Evolutionary conservation across 305 asterid species (phyloP), one percentile per base, ranked within the genome.

Genomic region (Striga hermonthica): DNA sequence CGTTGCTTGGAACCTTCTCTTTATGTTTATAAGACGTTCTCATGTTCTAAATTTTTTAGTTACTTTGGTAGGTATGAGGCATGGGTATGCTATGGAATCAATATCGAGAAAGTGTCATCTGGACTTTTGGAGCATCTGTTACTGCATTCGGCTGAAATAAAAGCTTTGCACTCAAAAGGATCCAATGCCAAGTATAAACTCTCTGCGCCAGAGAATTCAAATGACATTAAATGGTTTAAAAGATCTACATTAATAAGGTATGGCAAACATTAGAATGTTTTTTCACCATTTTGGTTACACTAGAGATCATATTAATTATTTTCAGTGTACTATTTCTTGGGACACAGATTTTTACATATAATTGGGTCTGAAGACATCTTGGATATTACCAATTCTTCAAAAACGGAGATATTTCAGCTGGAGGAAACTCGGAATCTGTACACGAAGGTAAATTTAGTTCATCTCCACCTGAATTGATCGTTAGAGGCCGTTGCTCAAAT

Each of bases 351-450:
- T 79, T 84, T 94, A 50, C 75, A 50, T 22, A 81, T 90, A 44
- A 76, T 85, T 82, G 89, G 88, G 69, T 94, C 91, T 31, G 78
- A 81, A 64, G 67, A 84, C 60, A 61, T 81, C 73, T 65, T 83
- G 66, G 78, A 75, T 45, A 72, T 71, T 28, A 75, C 94, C 66
- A 76, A 60, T 63, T 75, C 85, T 2, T 57, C 82, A 67, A 83
- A 60, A 79, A 80, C 77, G 39, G 99, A 90, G 83, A 86, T 94
- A 74, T 78, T 87, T 81, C 96, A 86, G 86, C 88, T 90, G 54
- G 97, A 86, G 77, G 97, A 87, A 74, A 85, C 95, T 67, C 80
- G 86, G 11, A 75, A 57, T 16, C 75, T 90, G 13, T 83, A 86
- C 82, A 68, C 78, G 39, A 89, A 80, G 95, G 98, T 89, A 78